These are phyloP conservation scores for Citrus unshiu DNA, from an alignment of 345 rosid genomes.

Conservation along the genomic window DNA sequence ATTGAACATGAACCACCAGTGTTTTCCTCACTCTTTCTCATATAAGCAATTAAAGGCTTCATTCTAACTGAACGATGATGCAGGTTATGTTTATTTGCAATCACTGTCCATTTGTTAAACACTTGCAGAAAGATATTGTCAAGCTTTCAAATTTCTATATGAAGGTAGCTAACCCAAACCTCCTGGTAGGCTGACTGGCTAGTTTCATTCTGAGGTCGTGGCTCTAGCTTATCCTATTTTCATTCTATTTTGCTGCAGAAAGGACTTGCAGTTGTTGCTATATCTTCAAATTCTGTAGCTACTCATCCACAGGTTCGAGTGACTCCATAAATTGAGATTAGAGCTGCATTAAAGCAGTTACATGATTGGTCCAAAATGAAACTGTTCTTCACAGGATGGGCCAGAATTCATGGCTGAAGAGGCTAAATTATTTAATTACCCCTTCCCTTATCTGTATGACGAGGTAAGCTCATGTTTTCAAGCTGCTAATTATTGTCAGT, in stretches of 20 bases:
- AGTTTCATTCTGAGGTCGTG: conserved; percentile 2
- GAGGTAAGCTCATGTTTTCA: conserved; percentile 40
- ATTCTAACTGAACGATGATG: conserved; percentile 7
- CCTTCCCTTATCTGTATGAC: conserved; percentile 84
- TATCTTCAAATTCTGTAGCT: conserved; percentile 75
- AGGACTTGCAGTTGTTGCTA: conserved; percentile 88
- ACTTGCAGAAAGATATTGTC: conserved; percentile 74
- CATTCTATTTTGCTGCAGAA: conserved; percentile 44
- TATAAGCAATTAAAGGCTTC: neutral
- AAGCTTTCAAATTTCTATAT: conserved; percentile 75
- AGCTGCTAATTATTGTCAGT: neutral
- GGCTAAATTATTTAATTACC: conserved; percentile 57
- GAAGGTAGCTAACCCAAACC: conserved; percentile 44
- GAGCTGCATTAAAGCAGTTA: conserved; percentile 20
- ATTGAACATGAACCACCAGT: neutral
- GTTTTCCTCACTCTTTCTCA: neutral
- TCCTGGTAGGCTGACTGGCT: conserved; percentile 6
- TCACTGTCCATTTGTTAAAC: conserved; percentile 95
- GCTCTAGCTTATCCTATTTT: neutral
- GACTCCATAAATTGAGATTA: conserved; percentile 33
- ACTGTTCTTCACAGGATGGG: conserved; percentile 71
- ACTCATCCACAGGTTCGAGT: conserved; percentile 85
- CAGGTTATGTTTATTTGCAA: conserved; percentile 92
- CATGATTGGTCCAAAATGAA: conserved; percentile 16
- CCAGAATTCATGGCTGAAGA: conserved; percentile 90